Percentiles rank a stretch among this genome's conserved stretches.
These are phyloP conservation scores for Priceomyces medius DNA, from an alignment of 805 yeast species.

Conservation along the genomic window DNA sequence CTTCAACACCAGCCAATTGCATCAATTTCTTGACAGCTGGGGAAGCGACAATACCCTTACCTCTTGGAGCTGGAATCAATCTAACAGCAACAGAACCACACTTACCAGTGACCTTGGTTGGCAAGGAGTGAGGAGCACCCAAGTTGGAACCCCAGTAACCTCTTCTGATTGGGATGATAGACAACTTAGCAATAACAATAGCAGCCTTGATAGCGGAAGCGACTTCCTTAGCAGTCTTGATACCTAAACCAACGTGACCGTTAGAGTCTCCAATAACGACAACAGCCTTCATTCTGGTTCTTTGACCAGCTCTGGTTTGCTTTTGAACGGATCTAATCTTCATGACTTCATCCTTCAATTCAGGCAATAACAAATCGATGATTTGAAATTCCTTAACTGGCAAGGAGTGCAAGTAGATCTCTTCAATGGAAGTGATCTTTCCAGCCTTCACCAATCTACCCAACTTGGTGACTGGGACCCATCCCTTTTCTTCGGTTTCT, in stretches of 20 bases:
- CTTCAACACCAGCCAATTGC: conserved; percentile 99
- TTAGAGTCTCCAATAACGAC: conserved; percentile 99
- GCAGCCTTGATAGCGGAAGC: conserved; percentile 99
- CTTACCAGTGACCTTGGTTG: conserved; percentile 98
- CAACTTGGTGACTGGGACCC: conserved; percentile 99
- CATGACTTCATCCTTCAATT: conserved; percentile 97
- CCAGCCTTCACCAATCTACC: conserved; percentile 99
- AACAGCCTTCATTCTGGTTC: conserved; percentile 99
- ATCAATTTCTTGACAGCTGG: conserved; percentile 99
- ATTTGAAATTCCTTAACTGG: conserved; percentile 99
- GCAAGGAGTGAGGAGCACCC: conserved; percentile 99
- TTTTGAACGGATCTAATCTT: conserved; percentile 99
- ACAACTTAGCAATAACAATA: conserved; percentile 97
- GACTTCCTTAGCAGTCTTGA: conserved; percentile 99
- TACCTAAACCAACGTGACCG: conserved; percentile 99
- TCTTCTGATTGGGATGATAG: conserved; percentile 99
- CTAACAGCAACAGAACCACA: conserved; percentile 99
- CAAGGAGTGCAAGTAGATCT: conserved; percentile 98
- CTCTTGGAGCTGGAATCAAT: conserved; percentile 99
- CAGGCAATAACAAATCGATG: conserved; percentile 94
- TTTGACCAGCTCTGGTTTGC: conserved; percentile 99
- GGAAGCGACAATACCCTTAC: conserved; percentile 99
- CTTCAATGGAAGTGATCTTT: conserved; percentile 94
- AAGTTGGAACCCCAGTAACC: conserved; percentile 99
- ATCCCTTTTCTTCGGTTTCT: conserved; percentile 93